Percentiles rank a stretch among this genome's conserved stretches.
Evolutionary conservation across 2,329 filamentous ascomycete species (phyloP).

Genomic region (Gliomastix tumulicola): DNA sequence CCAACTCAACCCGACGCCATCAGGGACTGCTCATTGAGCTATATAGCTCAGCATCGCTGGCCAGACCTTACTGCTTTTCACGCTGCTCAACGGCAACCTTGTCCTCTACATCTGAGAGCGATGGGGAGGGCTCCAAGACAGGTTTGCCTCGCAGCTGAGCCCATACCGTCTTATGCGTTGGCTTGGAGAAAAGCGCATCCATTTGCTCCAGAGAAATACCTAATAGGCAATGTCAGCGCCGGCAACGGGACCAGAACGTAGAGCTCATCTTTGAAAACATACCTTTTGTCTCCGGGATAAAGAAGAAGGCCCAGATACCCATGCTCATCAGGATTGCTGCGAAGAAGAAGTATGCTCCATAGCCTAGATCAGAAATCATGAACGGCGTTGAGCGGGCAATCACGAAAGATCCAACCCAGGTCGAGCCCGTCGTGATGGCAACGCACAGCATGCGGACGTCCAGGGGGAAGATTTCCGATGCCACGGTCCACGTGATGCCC

Average conservation of each 20-base stretch:
- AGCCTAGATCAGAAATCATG: constrained; percentile 32
- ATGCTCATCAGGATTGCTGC: constrained; percentile 34
- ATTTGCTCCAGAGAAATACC: constrained; percentile 39
- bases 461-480: constrained; percentile 37
- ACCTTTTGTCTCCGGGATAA: constrained; percentile 45
- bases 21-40: no score
- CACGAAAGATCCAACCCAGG: constrained; percentile 31
- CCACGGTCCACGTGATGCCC: constrained; percentile 35
- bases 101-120: no score
- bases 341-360: constrained; percentile 48
- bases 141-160: constrained; percentile 7
- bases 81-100: no score
- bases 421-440: constrained; percentile 23
- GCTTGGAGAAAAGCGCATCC: constrained; percentile 24
- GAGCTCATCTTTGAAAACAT: no score
- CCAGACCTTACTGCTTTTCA: no score
- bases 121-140: no score
- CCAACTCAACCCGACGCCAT: no score
- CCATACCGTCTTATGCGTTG: constrained; percentile 23
- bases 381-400: constrained; percentile 30
- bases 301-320: constrained; percentile 39
- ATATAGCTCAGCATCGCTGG: no score
- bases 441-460: constrained; percentile 27
- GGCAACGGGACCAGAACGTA: no score
- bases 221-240: no score